Evolutionary conservation across 768 basidiomycete species (phyloP), one percentile per base, ranked within the genome.

Genomic region (Symmetrospora coprosmae): DNA sequence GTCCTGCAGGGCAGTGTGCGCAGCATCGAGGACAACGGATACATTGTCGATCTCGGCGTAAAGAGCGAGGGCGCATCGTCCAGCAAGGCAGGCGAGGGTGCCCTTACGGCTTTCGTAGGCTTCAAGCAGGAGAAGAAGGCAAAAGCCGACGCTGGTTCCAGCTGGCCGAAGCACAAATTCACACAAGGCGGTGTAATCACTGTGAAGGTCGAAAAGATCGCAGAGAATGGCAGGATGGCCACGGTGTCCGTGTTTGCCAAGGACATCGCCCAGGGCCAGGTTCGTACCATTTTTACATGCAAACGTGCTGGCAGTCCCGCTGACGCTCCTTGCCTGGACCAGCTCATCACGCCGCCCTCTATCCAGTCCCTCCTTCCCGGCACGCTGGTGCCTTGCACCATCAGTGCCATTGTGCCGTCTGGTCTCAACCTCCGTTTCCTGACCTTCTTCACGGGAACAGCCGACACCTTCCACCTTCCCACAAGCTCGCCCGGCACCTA

Each of bases 21-120:
- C 73, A 87, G 84, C 67, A 75, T 86, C 17, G 94, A 99, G 74
- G 94, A 97, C 68, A 87, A 94, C 71, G 91, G 94, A 1, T 96
- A 92, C 74, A 80, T 84, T 58, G 76, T 99, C 7, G 87, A 90
- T 65, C 75, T 94, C 37, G 92, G 90, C 1, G 68, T 94, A 17
- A 71, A 81, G 9, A 82, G 79, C n/a, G 72, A 17, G 43, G 39
- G 27, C 43, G 37, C 17, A 27, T 27, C 23, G 41, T 9, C 30
- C 23, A 28, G 4, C 31, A 58, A 35, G 13, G 43, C 43, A 11
- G 43, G 43, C 13, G 43, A 46, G 43, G 9, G 25, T 38, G 31
- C 52, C 16, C 55, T 86, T 80, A 86, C 61, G 87, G 87, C 39
- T 14, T 99, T 96, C 73, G 71, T 97, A 46, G 78, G 83, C 1